Evolutionary conservation across 495 filamentous ascomycete genomes (phyloP).

Genomic region (Talaromyces borbonicus): DNA sequence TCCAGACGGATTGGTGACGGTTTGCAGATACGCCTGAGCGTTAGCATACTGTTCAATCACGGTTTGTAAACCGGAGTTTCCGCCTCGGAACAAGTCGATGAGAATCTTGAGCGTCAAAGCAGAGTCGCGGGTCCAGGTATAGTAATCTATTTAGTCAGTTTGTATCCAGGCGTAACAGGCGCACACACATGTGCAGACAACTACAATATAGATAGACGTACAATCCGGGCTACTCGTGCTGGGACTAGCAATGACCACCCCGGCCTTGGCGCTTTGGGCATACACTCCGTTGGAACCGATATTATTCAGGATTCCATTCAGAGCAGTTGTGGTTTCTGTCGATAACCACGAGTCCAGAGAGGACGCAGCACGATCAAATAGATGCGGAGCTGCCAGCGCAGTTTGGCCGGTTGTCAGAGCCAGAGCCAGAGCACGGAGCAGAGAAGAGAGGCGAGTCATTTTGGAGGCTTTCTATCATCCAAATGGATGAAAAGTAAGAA

Average conservation of each 20-base stretch:
- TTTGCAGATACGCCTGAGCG: slow-evolving; percentile 45
- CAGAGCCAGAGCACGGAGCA: slow-evolving; percentile 19
- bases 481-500: too few relatives aligned
- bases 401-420: slow-evolving; percentile 16
- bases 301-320: slow-evolving; percentile 45
- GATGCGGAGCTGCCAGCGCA: slow-evolving; percentile 15
- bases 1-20: slow-evolving; percentile 30
- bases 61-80: slow-evolving; percentile 32
- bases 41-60: slow-evolving; percentile 46
- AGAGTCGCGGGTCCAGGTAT: slow-evolving; percentile 53
- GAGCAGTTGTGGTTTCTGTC: slow-evolving; percentile 40
- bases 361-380: slow-evolving; percentile 13
- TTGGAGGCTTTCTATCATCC: too few relatives aligned
- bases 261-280: slow-evolving; percentile 34
- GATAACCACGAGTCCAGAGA: slow-evolving; percentile 43
- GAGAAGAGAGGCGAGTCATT: slow-evolving; percentile 17
- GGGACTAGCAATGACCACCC: slow-evolving; percentile 54
- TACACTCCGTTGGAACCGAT: slow-evolving; percentile 46
- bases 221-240: slow-evolving; percentile 50
- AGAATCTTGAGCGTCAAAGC: slow-evolving; percentile 45
- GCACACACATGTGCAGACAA: too few relatives aligned
- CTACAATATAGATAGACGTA: slow-evolving; percentile 38
- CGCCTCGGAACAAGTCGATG: slow-evolving; percentile 39
- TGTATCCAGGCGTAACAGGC: slow-evolving; percentile 22
- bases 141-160: slow-evolving; percentile 22